Evolutionary conservation across 495 filamentous ascomycete species (phyloP).

Genomic region (Aspergillus ostianus): DNA sequence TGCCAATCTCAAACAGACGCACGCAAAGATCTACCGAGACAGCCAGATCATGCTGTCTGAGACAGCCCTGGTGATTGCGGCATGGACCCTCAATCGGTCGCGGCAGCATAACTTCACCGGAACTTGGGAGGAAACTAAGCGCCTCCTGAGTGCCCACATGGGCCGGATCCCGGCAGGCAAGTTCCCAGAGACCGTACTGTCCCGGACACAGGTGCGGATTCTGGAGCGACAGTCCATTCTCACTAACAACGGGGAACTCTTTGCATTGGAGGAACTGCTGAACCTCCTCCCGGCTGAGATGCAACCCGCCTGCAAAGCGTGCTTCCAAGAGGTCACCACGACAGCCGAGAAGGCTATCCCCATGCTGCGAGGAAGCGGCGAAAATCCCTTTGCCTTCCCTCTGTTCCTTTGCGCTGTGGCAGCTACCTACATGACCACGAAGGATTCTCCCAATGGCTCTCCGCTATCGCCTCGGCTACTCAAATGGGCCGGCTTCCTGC

Average conservation of each 20-base stretch:
- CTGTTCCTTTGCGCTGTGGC: constrained; percentile 28
- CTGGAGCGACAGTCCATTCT: constrained; percentile 39
- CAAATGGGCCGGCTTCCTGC: constrained; percentile 38
- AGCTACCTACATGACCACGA: constrained; percentile 13
- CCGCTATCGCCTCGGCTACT: constrained; percentile 31
- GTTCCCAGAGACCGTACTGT: constrained; percentile 31
- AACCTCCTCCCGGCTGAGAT: constrained; percentile 32
- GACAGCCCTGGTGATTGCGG: constrained; percentile 40
- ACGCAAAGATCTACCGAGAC: constrained; percentile 44
- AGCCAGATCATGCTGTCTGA: constrained; percentile 41
- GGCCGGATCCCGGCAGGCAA: constrained; percentile 30
- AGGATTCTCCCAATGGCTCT: constrained; percentile 10
- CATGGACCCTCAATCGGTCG: constrained; percentile 40
- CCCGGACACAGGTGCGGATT: constrained; percentile 34
- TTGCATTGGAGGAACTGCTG: constrained; percentile 33
- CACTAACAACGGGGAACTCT: constrained; percentile 38
- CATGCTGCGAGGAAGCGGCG: constrained; percentile 15
- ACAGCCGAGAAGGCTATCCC: constrained; percentile 22
- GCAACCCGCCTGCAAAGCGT: constrained; percentile 25
- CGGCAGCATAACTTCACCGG: constrained; percentile 28
- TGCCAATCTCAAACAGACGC: constrained; percentile 38
- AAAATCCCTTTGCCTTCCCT: constrained; percentile 27
- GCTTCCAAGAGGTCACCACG: constrained; percentile 25
- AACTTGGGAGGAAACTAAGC: constrained; percentile 36
- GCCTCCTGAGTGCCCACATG: constrained; percentile 32